Conservation (phyloP, 345 rosid species). For the Eucalyptus pumila region DNA sequence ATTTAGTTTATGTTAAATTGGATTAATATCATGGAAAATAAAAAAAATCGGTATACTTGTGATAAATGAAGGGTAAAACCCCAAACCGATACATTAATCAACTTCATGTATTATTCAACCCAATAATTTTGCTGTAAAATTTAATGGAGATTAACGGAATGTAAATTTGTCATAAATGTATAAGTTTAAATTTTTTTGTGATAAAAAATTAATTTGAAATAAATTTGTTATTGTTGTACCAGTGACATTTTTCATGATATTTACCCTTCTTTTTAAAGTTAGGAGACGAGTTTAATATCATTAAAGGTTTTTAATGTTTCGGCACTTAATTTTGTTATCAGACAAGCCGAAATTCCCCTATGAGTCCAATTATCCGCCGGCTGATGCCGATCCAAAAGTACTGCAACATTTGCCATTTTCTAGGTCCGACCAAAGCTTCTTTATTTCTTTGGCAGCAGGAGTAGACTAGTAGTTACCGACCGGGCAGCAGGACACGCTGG, state of each 20-base stretch:
- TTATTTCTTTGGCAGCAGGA: too few relatives aligned
- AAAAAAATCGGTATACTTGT: rapidly evolving
- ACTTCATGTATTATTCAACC: rapidly evolving
- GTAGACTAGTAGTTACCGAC: too few relatives aligned
- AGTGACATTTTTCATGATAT: rapidly evolving
- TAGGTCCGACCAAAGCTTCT: too few relatives aligned
- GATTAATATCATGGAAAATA: rapidly evolving
- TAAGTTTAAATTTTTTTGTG: rapidly evolving
- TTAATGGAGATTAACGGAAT: rapidly evolving
- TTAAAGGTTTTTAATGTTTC: too few relatives aligned
- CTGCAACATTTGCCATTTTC: too few relatives aligned
- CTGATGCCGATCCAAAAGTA: too few relatives aligned
- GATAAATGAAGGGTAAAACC: rapidly evolving
- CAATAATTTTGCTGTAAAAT: rapidly evolving
- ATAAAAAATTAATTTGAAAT: too few relatives aligned
- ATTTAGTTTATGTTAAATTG: too few relatives aligned
- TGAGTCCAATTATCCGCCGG: too few relatives aligned
- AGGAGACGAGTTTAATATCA: too few relatives aligned
- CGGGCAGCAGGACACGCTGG: too few relatives aligned
- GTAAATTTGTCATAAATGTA: too few relatives aligned
- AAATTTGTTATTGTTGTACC: rapidly evolving
- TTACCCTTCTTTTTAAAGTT: rapidly evolving
- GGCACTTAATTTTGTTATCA: neutral
- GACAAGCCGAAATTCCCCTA: neutral
- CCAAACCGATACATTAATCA: rapidly evolving